These are phyloP conservation scores for Chalciporus chontae DNA, from an alignment of 768 basidiomycete genomes.

Conservation along the genomic window DNA sequence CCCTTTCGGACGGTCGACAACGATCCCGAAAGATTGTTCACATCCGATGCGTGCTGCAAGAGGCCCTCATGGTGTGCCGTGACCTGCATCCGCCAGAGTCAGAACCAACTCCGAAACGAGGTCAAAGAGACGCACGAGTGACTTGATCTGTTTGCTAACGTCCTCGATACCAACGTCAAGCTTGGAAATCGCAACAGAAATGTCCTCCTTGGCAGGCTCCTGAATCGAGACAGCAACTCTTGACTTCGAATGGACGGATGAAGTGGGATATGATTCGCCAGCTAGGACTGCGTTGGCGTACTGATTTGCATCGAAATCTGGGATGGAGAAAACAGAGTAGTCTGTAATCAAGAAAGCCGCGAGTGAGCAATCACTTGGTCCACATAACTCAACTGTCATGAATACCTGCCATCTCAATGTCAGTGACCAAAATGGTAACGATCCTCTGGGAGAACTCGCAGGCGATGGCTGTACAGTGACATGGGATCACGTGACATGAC, in stretches of 20 bases:
- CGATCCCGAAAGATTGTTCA: constrained; percentile 67
- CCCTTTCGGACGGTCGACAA: constrained; percentile 65
- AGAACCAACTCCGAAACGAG: neutral
- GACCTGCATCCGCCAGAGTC: constrained; percentile 46
- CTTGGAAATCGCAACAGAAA: constrained; percentile 85
- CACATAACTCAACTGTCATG: neutral
- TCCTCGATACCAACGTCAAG: constrained; percentile 88
- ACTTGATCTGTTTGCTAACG: constrained; percentile 85
- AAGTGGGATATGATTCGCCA: constrained; percentile 63
- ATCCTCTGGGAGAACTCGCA: too few species aligned
- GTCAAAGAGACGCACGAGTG: constrained; percentile 51
- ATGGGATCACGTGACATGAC: constrained; percentile 26
- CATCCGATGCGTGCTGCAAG: constrained; percentile 75
- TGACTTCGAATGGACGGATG: constrained; percentile 23
- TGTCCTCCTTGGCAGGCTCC: constrained; percentile 76
- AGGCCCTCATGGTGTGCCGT: constrained; percentile 79
- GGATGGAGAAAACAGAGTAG: constrained; percentile 68
- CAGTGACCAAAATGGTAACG: neutral
- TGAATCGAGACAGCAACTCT: constrained; percentile 30
- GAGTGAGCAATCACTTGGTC: neutral
- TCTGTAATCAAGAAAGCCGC: constrained; percentile 39
- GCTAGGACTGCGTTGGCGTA: constrained; percentile 91
- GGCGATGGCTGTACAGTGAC: constrained; percentile 20
- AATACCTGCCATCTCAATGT: constrained; percentile 21
- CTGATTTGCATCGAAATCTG: constrained; percentile 81